Conservation (phyloP, 768 basidiomycete species). For the Lyophyllum decastes region DNA sequence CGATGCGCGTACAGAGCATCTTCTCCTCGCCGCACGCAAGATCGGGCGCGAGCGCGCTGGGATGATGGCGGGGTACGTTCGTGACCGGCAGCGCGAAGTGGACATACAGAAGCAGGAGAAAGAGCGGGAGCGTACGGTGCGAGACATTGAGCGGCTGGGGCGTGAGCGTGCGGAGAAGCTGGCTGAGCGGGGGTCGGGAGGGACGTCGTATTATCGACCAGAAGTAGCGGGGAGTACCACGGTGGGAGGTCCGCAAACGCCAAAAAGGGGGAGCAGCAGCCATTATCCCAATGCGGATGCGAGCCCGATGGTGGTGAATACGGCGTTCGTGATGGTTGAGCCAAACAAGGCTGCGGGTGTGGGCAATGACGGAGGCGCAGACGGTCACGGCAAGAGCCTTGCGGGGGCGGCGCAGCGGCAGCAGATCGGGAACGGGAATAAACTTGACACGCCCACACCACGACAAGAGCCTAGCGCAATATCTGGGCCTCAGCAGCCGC, state of each 20-base stretch:
- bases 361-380: slow-evolving; percentile 6
- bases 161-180: slow-evolving; percentile 28
- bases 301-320: slow-evolving; percentile 9
- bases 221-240: slow-evolving; percentile 4
- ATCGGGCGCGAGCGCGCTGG: slow-evolving; percentile 64
- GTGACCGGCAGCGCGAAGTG: slow-evolving; percentile 35
- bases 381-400: slow-evolving; percentile 1
- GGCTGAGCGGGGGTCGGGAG: slow-evolving; percentile 16
- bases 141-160: slow-evolving; percentile 31
- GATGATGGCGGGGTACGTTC: slow-evolving; percentile 52
- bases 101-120: slow-evolving; percentile 36
- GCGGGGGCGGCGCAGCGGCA: slow-evolving; percentile 1
- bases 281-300: slow-evolving; percentile 6
- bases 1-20: slow-evolving; percentile 72
- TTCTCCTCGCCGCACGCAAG: slow-evolving; percentile 70
- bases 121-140: slow-evolving; percentile 27
- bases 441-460: slow-evolving; percentile 14
- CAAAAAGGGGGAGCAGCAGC: slow-evolving; percentile 9
- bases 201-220: slow-evolving; percentile 20
- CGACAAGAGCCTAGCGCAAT: neutral
- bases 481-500: slow-evolving; percentile 10
- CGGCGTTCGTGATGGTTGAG: slow-evolving; percentile 2
- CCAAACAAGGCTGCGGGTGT: slow-evolving; percentile 22
- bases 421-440: neutral
- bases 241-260: slow-evolving; percentile 17